phyloP scores from a whole-genome alignment of 768 basidiomycete genomes.

The Fomitopsis serialis region DNA sequence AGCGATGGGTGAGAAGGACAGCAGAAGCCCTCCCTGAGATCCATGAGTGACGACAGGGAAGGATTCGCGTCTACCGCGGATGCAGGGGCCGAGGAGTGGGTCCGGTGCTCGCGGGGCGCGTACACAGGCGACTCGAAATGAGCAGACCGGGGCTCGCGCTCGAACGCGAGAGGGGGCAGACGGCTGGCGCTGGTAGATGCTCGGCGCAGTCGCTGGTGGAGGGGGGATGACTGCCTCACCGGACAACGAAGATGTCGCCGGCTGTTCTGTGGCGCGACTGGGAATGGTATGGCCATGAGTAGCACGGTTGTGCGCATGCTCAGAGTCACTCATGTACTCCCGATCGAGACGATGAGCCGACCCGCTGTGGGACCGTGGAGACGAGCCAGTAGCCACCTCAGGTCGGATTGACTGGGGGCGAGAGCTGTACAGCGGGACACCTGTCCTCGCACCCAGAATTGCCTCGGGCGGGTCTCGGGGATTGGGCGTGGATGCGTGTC shows the following conservation, averaged over 20 bases:
- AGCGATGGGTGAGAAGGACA: constrained; percentile 9
- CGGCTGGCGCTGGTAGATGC: constrained; percentile 1
- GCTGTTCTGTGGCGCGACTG: neutral
- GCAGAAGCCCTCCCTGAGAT: constrained; percentile 6
- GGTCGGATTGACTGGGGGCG: constrained; percentile 1
- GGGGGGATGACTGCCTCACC: neutral
- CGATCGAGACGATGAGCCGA: neutral
- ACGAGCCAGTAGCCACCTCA: neutral
- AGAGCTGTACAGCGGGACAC: constrained; percentile 13
- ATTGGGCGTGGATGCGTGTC: neutral
- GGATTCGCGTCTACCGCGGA: neutral
- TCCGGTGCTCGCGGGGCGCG: constrained; percentile 5
- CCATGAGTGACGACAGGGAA: neutral
- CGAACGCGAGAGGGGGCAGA: constrained; percentile 3
- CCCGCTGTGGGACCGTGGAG: neutral
- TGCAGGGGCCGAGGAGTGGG: neutral
- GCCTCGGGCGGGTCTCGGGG: constrained; percentile 1
- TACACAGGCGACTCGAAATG: neutral
- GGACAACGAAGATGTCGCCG: neutral
- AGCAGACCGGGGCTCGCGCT: constrained; percentile 2
- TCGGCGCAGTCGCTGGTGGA: neutral
- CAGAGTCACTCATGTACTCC: constrained; percentile 1
- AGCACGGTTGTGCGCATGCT: neutral
- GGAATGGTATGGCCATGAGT: neutral
- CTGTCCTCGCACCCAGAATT: constrained; percentile 10